Evolutionary conservation across 2,329 filamentous ascomycete genomes (phyloP).

Genomic region (Colletotrichum theobromicola): DNA sequence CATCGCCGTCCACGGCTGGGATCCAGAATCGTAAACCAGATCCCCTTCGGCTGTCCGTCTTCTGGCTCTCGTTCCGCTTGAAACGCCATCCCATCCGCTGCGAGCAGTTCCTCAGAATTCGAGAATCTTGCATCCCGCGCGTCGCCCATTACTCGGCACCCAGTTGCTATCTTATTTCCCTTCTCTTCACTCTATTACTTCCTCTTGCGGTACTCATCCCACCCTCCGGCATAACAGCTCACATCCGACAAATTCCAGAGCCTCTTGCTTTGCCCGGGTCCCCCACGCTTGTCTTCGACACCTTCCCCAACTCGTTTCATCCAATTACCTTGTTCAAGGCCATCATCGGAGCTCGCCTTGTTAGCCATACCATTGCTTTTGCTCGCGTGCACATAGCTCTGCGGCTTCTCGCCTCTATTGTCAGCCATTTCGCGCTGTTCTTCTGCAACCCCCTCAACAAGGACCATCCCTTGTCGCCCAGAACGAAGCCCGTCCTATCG

Average conservation of each 20-base stretch:
- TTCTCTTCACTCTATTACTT: neutral
- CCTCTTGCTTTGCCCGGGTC: constrained; percentile 6
- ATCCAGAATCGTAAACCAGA: neutral
- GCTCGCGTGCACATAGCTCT: constrained; percentile 10
- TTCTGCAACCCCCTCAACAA: constrained; percentile 3
- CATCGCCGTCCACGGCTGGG: neutral
- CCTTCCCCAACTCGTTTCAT: neutral
- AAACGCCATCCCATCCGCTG: neutral
- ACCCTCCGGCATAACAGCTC: neutral
- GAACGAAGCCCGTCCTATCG: constrained; percentile 12
- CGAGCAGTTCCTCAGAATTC: neutral
- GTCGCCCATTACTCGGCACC: neutral
- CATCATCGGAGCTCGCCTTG: neutral
- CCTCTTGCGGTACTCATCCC: neutral
- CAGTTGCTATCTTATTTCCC: neutral
- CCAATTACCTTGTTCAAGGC: neutral
- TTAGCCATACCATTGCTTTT: constrained; percentile 2
- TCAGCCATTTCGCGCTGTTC: constrained; percentile 12
- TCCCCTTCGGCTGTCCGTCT: neutral
- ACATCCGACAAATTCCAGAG: constrained; percentile 9
- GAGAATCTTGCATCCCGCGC: neutral
- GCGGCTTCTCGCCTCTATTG: neutral
- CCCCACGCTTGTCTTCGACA: constrained; percentile 6
- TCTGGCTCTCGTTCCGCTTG: neutral
- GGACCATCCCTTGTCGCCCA: constrained; percentile 13